These are phyloP conservation scores for Fusarium hostae DNA, from an alignment of 2,329 filamentous ascomycete genomes.

Conservation along the genomic window DNA sequence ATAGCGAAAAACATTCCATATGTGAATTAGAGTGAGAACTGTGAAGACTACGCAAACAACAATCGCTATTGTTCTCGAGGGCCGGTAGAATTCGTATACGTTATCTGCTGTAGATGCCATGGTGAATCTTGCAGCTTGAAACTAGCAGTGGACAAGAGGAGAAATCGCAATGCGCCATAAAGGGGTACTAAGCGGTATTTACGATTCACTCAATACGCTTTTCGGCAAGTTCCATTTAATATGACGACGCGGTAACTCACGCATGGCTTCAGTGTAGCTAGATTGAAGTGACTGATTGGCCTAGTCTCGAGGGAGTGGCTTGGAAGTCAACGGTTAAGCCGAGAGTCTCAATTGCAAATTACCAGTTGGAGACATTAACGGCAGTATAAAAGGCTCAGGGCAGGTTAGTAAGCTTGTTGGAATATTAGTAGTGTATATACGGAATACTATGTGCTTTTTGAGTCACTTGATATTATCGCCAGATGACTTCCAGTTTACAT, in stretches of 20 bases:
- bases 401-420: too few species aligned
- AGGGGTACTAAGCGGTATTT: too few species aligned
- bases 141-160: too few species aligned
- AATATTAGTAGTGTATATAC: too few species aligned
- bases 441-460: too few species aligned
- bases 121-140: too few species aligned
- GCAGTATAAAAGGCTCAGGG: too few species aligned
- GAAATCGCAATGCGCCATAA: too few species aligned
- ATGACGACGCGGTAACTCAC: neutral
- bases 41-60: neutral
- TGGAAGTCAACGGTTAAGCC: neutral
- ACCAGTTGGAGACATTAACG: too few species aligned
- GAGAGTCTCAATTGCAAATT: neutral
- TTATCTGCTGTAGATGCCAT: neutral
- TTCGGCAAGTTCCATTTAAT: neutral
- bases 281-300: neutral
- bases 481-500: too few species aligned
- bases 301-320: neutral
- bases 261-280: neutral
- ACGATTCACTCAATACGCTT: too few species aligned
- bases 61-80: neutral
- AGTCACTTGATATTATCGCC: too few species aligned
- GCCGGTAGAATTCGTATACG: neutral
- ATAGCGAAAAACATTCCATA: neutral
- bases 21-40: neutral